Conservation (phyloP, 1,284 basidiomycete genomes). For the Salmacisia buchloeana region DNA sequence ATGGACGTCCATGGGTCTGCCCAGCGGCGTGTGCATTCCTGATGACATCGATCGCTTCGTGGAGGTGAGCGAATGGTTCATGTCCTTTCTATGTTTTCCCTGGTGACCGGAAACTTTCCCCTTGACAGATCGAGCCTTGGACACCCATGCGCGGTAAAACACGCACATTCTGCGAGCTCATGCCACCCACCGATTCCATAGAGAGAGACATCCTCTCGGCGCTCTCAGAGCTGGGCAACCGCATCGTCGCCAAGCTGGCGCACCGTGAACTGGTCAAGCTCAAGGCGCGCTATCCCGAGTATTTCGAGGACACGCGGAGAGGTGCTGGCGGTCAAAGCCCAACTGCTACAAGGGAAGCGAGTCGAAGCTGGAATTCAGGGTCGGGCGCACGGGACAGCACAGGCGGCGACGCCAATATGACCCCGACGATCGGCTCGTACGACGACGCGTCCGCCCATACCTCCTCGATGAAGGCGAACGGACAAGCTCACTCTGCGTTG, state of each 20-base stretch:
- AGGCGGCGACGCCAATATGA: not conserved
- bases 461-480: not conserved
- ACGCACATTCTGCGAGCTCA: slow-evolving; percentile 23
- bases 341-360: no score
- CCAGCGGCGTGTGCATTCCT: slow-evolving; percentile 85
- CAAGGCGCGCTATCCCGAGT: slow-evolving; percentile 55
- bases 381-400: not conserved
- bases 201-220: slow-evolving; percentile 83
- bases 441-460: not conserved
- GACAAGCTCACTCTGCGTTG: not conserved
- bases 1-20: slow-evolving; percentile 74
- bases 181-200: slow-evolving; percentile 57
- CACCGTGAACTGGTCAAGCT: slow-evolving; percentile 33
- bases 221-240: slow-evolving; percentile 89
- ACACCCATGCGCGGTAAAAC: slow-evolving; percentile 35
- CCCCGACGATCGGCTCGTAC: not conserved
- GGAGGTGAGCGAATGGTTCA: slow-evolving; percentile 55
- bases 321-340: no score
- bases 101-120: not conserved
- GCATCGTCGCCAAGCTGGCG: slow-evolving; percentile 68
- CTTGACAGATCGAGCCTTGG: slow-evolving; percentile 70
- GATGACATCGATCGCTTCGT: slow-evolving; percentile 73
- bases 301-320: slow-evolving; percentile 23
- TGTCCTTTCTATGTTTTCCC: not conserved
- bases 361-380: not conserved